phyloP scores from a whole-genome alignment of 495 filamentous ascomycete species.

The Thermothielavioides terrestris region DNA sequence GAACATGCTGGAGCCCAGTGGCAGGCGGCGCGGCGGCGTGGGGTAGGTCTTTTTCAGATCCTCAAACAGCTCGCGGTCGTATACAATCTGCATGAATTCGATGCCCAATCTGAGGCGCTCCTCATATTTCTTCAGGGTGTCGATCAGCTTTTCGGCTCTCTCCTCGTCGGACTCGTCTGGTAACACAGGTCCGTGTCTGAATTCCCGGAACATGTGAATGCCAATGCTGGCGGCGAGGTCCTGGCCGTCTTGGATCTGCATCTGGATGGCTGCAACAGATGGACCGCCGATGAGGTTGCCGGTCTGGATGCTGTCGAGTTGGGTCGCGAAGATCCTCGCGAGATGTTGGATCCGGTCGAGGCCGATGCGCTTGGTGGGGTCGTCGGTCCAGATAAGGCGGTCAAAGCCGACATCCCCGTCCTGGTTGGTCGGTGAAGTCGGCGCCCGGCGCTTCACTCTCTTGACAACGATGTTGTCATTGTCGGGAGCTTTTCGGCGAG shows the following conservation, averaged over 20 bases:
- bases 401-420: constrained; percentile 3
- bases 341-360: constrained; percentile 2
- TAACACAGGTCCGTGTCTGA: background rate
- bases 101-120: background rate
- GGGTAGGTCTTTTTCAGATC: background rate
- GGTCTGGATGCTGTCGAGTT: background rate
- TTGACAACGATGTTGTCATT: constrained; percentile 18
- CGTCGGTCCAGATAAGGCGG: constrained; percentile 8
- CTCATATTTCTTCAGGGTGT: background rate
- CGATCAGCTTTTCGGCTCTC: background rate
- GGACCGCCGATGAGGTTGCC: constrained; percentile 1
- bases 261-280: constrained; percentile 8
- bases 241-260: background rate
- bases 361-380: constrained; percentile 14
- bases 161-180: background rate
- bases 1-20: background rate
- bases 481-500: constrained; percentile 1
- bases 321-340: background rate
- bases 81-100: constrained; percentile 12
- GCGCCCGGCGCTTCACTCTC: constrained; percentile 19
- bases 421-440: background rate
- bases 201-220: constrained; percentile 9
- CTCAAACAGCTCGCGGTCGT: background rate
- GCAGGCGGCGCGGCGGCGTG: background rate
- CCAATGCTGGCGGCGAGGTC: constrained; percentile 14